Base-by-base conservation (phyloP, 148 eudicot genomes). In the Fagopyrum esculentum region DNA sequence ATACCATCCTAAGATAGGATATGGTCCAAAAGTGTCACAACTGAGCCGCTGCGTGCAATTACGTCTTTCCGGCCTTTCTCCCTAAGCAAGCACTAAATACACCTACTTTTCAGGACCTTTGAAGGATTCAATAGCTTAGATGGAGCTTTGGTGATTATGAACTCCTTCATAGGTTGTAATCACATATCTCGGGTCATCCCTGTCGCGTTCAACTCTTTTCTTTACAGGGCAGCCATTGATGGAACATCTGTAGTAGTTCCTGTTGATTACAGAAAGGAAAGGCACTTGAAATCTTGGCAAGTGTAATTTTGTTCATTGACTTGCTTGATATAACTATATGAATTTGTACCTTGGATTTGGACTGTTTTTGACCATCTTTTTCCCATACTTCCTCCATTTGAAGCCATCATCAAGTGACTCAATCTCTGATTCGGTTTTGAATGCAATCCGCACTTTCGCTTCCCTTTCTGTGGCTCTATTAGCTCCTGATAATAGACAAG, bases 331-430 rank as follows among this genome's bases (percentile, higher is more conserved):
- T 30, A 29, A 11, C 11, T 63, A 8, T 43, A 66, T 35, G 40
- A 35, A 66, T n/a, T 35, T 12, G 46, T 83, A 90, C 96, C 96
- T 90, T 79, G 92, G 92, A 54, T 87, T 84, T 6, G 96, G 96
- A 85, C 85, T 90, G 79, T 87, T 86, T 75, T 90, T 90, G 60
- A 90, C 96, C 96, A 80, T 90, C 87, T 90, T 90, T 74, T 90
- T 90, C 6, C 96, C 96, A 64, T 88, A 90, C 73, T 90, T 90
- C 81, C 92, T 83, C 92, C 96, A 90, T 71, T 87, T 90, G 73
- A 78, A 90, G 17, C 96, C 96, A 72, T 90, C 92, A 69, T 88
- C 85, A 5, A 90, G 84, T 16, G 86, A 80, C 75, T 90, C 96
- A 43, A 80, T 51, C 79, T 85, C 89, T 4, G 92, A 87, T 79